Base-by-base conservation (phyloP, 1,284 basidiomycete genomes). In the Erythrobasidium hasegawianum region DNA sequence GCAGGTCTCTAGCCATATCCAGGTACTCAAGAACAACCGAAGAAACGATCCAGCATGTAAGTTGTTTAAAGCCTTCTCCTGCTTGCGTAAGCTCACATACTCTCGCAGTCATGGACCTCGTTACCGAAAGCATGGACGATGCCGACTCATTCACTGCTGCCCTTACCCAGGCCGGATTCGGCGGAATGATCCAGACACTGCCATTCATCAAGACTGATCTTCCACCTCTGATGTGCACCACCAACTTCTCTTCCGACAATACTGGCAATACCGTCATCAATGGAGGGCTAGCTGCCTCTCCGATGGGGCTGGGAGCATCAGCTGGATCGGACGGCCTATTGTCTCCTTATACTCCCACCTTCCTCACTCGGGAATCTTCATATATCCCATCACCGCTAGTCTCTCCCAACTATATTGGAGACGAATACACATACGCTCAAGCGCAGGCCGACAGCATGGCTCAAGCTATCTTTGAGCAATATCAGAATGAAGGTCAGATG, bases 1-100 rank as follows among this genome's bases (percentile, higher is more conserved):
- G 68, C 77, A 78, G 61, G 76, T 79, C 39, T 78, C 77, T 43
- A 75, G 73, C 38, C 77, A 79, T 65, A 74, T 76, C 38, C 78
- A 79, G 59, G 77, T 78, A 2, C 71, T 78, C 58, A 77, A 78
- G 71, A 75, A 77, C 69, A 70, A 78, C 45, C 73, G 75, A 60
- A 76, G 76, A 57, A 72, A 74, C 45, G 78, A 80, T 58, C 68
- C 74, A 10, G 75, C 76, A 40, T 70, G 73, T 74, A 33, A 62
- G 74, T 67, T 14, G 47, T 38, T 49, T 29, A 55, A 29, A 38
- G 8, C 5, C 26, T 40, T 47, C 24, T 20, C 49, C 20, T 20
- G 13, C 59, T 54, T 50, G 40, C 2, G 39, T 39, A 9, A 20
- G 47, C 41, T 58, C 9, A 39, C 43, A 20, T 8, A 16, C 39